These are phyloP conservation scores for Quercus lobata DNA, from an alignment of 331 rosid species.

Conservation along the genomic window DNA sequence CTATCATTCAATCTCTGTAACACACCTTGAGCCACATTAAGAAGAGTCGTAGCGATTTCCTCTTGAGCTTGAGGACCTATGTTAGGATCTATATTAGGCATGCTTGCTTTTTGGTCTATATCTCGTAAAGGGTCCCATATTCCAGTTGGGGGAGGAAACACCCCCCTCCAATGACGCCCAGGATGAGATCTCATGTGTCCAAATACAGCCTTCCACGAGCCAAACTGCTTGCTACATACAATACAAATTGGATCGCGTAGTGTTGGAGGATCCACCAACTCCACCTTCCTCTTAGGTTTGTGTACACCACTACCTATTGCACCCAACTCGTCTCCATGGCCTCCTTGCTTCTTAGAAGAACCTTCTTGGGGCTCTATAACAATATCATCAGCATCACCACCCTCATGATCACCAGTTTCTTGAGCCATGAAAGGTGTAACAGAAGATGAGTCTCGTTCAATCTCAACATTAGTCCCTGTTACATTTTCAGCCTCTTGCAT, in stretches of 20 bases:
- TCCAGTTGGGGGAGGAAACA: background rate
- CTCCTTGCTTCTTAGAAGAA: background rate
- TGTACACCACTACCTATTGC: background rate
- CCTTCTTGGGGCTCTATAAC: background rate
- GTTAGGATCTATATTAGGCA: no score
- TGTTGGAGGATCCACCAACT: background rate
- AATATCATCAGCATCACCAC: background rate
- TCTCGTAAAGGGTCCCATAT: background rate
- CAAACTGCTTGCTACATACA: background rate
- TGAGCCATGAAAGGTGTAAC: no score
- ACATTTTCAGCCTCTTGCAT: no score
- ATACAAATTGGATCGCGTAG: background rate
- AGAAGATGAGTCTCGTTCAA: no score
- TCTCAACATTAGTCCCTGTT: no score
- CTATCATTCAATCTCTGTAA: background rate
- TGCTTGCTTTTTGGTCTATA: no score
- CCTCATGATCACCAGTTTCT: background rate
- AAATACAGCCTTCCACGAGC: background rate
- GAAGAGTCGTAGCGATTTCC: background rate
- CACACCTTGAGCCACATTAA: background rate
- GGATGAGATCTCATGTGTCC: conserved; percentile 1
- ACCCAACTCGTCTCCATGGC: background rate
- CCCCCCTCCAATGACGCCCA: background rate
- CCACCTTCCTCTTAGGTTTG: background rate
- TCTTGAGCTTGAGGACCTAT: background rate